phyloP scores from a whole-genome alignment of 2,329 filamentous ascomycete genomes.

The Pezicula carpinea region DNA sequence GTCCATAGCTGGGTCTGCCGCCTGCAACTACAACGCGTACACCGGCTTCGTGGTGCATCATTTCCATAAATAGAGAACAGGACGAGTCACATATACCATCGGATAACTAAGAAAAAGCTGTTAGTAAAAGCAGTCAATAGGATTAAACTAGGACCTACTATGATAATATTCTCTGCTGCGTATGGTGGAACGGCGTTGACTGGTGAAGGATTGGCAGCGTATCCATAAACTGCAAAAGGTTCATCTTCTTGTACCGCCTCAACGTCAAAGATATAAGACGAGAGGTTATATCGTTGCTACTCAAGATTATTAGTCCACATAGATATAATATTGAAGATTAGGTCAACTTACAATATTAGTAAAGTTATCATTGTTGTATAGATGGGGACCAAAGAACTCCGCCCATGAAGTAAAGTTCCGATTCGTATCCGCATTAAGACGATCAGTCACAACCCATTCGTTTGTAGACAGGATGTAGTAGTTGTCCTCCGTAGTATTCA shows the following conservation, averaged over 20 bases:
- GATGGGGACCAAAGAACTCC: slow-evolving; percentile 16
- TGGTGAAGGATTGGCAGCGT: slow-evolving; percentile 16
- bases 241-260: slow-evolving; percentile 11
- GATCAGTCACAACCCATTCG: slow-evolving; percentile 18
- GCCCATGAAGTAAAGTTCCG: slow-evolving; percentile 18
- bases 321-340: not conserved
- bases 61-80: slow-evolving; percentile 52
- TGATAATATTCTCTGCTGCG: slow-evolving; percentile 33
- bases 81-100: slow-evolving; percentile 56
- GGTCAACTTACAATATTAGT: slow-evolving; percentile 14
- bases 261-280: slow-evolving; percentile 16
- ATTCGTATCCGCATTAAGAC: slow-evolving; percentile 15
- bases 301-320: not conserved
- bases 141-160: slow-evolving; percentile 20
- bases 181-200: slow-evolving; percentile 27
- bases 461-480: slow-evolving; percentile 13
- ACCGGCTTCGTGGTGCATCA: slow-evolving; percentile 46
- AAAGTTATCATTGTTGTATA: slow-evolving; percentile 15
- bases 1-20: slow-evolving; percentile 40
- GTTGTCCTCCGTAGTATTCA: slow-evolving; percentile 7
- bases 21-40: slow-evolving; percentile 51
- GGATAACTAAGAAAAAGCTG: slow-evolving; percentile 39
- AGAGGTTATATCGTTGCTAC: slow-evolving; percentile 22
- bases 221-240: slow-evolving; percentile 27
- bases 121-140: slow-evolving; percentile 21